Conservation (phyloP, 768 basidiomycete species). For the Porphyrellus cyaneotinctus region DNA sequence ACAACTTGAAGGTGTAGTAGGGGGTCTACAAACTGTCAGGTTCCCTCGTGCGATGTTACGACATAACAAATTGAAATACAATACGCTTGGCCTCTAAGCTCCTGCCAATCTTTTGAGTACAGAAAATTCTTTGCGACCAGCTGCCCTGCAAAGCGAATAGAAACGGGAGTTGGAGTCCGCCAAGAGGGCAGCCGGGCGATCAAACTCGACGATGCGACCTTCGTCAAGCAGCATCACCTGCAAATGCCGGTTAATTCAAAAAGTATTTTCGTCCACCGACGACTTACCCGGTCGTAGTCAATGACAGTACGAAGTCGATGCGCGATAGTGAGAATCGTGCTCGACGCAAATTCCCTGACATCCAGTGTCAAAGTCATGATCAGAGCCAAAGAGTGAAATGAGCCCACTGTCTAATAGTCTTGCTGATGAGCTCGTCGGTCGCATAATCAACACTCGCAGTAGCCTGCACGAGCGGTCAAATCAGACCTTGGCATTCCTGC, state of each 20-base stretch:
- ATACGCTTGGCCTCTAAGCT: not conserved
- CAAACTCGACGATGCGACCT: slow-evolving; percentile 76
- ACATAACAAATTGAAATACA: no score
- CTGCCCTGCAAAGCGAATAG: slow-evolving; percentile 66
- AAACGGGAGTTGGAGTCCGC: slow-evolving; percentile 57
- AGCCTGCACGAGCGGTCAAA: slow-evolving; percentile 38
- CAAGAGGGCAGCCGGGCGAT: slow-evolving; percentile 56
- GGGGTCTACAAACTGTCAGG: no score
- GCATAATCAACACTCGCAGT: slow-evolving; percentile 81
- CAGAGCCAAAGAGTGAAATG: not conserved
- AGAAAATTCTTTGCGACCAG: slow-evolving; percentile 67
- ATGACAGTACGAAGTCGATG: slow-evolving; percentile 77
- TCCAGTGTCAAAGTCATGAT: not conserved
- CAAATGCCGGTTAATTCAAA: slow-evolving; percentile 1
- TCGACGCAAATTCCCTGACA: slow-evolving; percentile 67
- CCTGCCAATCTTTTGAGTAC: slow-evolving; percentile 66
- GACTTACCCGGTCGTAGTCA: slow-evolving; percentile 74
- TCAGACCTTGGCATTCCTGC: slow-evolving; percentile 3
- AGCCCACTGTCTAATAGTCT: slow-evolving; percentile 74
- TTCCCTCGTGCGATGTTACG: no score
- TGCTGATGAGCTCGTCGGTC: slow-evolving; percentile 82
- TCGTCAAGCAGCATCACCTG: slow-evolving; percentile 77
- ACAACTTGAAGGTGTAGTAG: no score
- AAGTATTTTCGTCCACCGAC: slow-evolving; percentile 1
- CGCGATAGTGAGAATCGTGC: slow-evolving; percentile 81